These are phyloP conservation scores for Taxillus chinensis DNA, from an alignment of 164 flowering plant genomes.

Conservation along the genomic window DNA sequence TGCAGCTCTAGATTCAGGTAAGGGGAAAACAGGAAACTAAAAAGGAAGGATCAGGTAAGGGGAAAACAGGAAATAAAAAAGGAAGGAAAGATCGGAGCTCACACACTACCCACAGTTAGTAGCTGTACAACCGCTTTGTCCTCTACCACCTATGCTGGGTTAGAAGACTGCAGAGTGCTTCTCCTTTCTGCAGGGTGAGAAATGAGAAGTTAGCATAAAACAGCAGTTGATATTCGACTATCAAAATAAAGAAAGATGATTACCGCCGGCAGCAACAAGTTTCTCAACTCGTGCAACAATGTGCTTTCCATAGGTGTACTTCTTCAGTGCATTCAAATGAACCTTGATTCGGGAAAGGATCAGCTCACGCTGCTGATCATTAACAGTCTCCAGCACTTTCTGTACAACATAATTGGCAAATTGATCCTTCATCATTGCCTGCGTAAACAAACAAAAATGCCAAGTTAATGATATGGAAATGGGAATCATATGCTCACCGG, in stretches of 20 bases:
- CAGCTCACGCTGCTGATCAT: slow-evolving; percentile 75
- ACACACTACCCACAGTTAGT: slow-evolving; percentile 50
- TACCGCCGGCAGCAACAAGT: slow-evolving; percentile 89
- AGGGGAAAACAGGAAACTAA: too few relatives aligned
- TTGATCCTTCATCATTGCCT: slow-evolving; percentile 96
- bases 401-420: slow-evolving; percentile 92
- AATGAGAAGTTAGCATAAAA: neutral
- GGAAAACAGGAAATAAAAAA: neutral
- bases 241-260: neutral
- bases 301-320: slow-evolving; percentile 91
- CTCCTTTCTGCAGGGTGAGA: slow-evolving; percentile 39
- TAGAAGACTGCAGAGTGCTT: slow-evolving; percentile 38
- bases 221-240: neutral
- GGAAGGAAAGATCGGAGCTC: slow-evolving; percentile 20
- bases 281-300: slow-evolving; percentile 91
- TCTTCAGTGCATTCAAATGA: slow-evolving; percentile 79
- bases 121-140: slow-evolving; percentile 46
- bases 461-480: too few relatives aligned
- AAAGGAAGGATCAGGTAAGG: neutral
- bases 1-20: slow-evolving; percentile 10
- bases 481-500: too few relatives aligned
- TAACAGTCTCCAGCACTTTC: slow-evolving; percentile 77
- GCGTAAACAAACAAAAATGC: slow-evolving; percentile 4
- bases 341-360: slow-evolving; percentile 69
- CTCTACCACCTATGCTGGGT: slow-evolving; percentile 27